phyloP scores from a whole-genome alignment of 768 basidiomycete species.

The Tylopilus intermedius region DNA sequence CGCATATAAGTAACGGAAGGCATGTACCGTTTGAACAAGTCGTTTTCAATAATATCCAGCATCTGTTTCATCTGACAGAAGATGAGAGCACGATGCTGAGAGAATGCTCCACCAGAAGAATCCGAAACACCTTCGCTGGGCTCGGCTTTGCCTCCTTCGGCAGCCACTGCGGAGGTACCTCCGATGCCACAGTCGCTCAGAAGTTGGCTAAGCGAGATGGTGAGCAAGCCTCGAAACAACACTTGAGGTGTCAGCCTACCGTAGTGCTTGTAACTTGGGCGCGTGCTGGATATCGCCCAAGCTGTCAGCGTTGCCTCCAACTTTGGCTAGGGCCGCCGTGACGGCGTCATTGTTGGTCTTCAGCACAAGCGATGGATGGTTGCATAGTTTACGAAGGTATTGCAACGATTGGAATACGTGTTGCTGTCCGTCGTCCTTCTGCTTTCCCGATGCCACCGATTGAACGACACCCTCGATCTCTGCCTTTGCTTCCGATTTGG shows the following conservation, averaged over 20 bases:
- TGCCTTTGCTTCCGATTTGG: conserved; percentile 65
- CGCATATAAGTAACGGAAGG: conserved; percentile 98
- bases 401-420: conserved; percentile 98
- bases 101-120: conserved; percentile 51
- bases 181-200: conserved; percentile 94
- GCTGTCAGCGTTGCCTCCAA: conserved; percentile 40
- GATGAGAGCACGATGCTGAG: conserved; percentile 97
- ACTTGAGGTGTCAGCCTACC: conserved; percentile 44
- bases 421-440: conserved; percentile 51
- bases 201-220: conserved; percentile 63
- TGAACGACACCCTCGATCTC: conserved; percentile 64
- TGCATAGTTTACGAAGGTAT: conserved; percentile 95
- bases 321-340: conserved; percentile 50
- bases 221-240: background rate
- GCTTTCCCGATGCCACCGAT: conserved; percentile 32
- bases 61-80: conserved; percentile 99
- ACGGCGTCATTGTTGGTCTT: conserved; percentile 64
- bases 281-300: conserved; percentile 85
- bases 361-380: conserved; percentile 90
- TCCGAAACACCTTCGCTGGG: conserved; percentile 53
- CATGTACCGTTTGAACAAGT: conserved; percentile 89
- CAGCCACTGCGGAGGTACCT: conserved; percentile 31
- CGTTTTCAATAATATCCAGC: conserved; percentile 94
- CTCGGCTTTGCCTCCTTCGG: conserved; percentile 65
- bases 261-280: conserved; percentile 87